Conservation (phyloP, 495 filamentous ascomycete genomes). For the Aspergillus saccharolyticus region DNA sequence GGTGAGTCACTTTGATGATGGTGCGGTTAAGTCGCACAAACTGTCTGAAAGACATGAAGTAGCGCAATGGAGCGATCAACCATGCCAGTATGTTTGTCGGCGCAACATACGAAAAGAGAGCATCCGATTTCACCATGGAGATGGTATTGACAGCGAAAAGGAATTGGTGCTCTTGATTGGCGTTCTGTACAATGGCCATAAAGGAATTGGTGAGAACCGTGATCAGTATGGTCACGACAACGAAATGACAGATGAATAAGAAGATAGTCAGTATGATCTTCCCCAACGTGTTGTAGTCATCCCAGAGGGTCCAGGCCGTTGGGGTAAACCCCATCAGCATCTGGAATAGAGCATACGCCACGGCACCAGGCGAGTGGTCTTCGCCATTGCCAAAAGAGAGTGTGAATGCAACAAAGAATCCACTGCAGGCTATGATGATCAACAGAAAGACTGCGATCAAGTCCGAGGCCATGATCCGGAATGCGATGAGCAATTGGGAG, state of each 20-base stretch:
- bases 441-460: conserved; percentile 76
- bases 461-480: conserved; percentile 87
- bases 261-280: conserved; percentile 71
- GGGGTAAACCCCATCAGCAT: conserved; percentile 86
- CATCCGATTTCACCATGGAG: conserved; percentile 93
- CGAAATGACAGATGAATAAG: conserved; percentile 88
- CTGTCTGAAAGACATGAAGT: conserved; percentile 67
- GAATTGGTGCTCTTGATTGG: conserved; percentile 90
- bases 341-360: conserved; percentile 88
- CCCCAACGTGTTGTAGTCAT: conserved; percentile 71
- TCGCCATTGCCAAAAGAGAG: conserved; percentile 62
- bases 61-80: conserved; percentile 75
- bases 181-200: conserved; percentile 88
- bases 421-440: conserved; percentile 79
- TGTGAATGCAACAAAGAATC: conserved; percentile 91
- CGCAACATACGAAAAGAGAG: conserved; percentile 84
- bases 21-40: conserved; percentile 79
- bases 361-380: conserved; percentile 52
- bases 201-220: conserved; percentile 91
- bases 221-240: conserved; percentile 89
- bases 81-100: conserved; percentile 86
- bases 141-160: conserved; percentile 91
- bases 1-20: conserved; percentile 84
- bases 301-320: conserved; percentile 69
- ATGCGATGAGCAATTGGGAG: conserved; percentile 87